Evolutionary conservation across 208 protist species (phyloP).

Genomic region (Acanthamoeba quina): DNA sequence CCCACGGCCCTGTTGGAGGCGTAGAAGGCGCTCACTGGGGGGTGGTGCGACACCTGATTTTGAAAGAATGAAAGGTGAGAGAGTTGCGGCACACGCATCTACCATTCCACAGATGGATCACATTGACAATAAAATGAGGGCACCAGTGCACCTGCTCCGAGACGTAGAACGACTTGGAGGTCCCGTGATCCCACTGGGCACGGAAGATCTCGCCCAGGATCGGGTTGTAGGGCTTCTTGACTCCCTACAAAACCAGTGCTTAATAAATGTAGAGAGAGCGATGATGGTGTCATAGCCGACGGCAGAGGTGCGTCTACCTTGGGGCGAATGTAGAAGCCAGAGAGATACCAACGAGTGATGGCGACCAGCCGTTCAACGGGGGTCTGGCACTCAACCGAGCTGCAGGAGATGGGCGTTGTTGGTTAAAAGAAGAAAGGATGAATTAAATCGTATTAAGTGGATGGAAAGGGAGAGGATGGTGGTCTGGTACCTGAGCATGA

Average conservation of each 20-base stretch:
- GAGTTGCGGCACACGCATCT: slow-evolving; percentile 48
- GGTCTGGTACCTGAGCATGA: slow-evolving; percentile 70
- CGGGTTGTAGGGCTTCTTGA: slow-evolving; percentile 95
- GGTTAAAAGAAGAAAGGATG: slow-evolving; percentile 43
- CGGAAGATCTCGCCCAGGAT: slow-evolving; percentile 93
- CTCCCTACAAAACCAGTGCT: slow-evolving; percentile 78
- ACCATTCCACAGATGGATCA: not conserved
- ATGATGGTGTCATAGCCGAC: slow-evolving; percentile 31
- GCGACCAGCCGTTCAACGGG: slow-evolving; percentile 86
- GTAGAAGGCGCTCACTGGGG: slow-evolving; percentile 92
- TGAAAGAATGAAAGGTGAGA: not conserved
- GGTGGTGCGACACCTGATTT: slow-evolving; percentile 93
- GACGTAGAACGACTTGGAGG: slow-evolving; percentile 52
- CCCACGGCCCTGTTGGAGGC: slow-evolving; percentile 86
- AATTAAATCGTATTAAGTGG: not conserved
- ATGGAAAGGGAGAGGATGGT: not conserved
- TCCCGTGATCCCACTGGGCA: slow-evolving; percentile 82
- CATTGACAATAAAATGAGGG: not conserved
- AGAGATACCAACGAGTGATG: slow-evolving; percentile 90
- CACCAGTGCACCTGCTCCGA: slow-evolving; percentile 37
- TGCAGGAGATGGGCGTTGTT: slow-evolving; percentile 14
- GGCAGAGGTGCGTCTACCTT: slow-evolving; percentile 54
- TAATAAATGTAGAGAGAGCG: not conserved
- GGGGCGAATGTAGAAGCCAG: slow-evolving; percentile 90
- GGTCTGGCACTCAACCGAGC: slow-evolving; percentile 73